A percentile compares a stretch with the other conserved stretches of the same genome.
These are phyloP conservation scores for Gossypium herbaceum DNA, from an alignment of 345 rosid genomes.

Conservation along the genomic window DNA sequence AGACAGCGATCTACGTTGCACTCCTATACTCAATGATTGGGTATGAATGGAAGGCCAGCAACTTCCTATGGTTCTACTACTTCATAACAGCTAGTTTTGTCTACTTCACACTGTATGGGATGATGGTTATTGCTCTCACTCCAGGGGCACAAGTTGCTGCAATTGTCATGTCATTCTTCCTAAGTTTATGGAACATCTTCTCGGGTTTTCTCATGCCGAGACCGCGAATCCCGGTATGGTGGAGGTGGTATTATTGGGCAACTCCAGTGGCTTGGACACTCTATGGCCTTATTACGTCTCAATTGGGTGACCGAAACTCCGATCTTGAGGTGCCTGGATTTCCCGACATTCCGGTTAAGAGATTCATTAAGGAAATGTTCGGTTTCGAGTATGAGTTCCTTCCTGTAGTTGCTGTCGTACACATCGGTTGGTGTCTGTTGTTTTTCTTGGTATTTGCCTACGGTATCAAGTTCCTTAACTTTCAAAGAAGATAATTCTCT, in stretches of 20 bases:
- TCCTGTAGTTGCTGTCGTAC: slow-evolving; percentile 52
- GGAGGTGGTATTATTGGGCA: slow-evolving; percentile 90
- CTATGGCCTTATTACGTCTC: slow-evolving; percentile 61
- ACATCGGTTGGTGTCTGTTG: slow-evolving; percentile 40
- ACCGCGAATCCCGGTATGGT: slow-evolving; percentile 69
- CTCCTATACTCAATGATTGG: slow-evolving; percentile 79
- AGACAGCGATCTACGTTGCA: slow-evolving; percentile 42
- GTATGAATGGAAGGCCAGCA: slow-evolving; percentile 51
- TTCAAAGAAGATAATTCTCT: slow-evolving; percentile 43
- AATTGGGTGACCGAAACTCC: slow-evolving; percentile 51
- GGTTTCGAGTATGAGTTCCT: slow-evolving; percentile 63
- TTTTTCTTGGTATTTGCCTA: slow-evolving; percentile 48
- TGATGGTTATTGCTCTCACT: slow-evolving; percentile 78
- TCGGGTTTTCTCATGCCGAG: slow-evolving; percentile 74
- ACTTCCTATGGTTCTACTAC: slow-evolving; percentile 62
- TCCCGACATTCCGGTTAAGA: slow-evolving; percentile 25
- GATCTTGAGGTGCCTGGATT: slow-evolving; percentile 38
- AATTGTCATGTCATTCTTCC: slow-evolving; percentile 70
- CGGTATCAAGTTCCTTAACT: slow-evolving; percentile 53
- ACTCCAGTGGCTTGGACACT: slow-evolving; percentile 77
- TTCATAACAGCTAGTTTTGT: slow-evolving; percentile 50
- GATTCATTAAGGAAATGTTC: slow-evolving; percentile 35
- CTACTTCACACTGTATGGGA: slow-evolving; percentile 71
- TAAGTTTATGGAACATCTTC: slow-evolving; percentile 82
- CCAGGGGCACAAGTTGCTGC: slow-evolving; percentile 69